A percentile compares a stretch with the other conserved stretches of the same genome.
Evolutionary conservation across 495 filamentous ascomycete genomes (phyloP).

Genomic region (Letharia lupina): DNA sequence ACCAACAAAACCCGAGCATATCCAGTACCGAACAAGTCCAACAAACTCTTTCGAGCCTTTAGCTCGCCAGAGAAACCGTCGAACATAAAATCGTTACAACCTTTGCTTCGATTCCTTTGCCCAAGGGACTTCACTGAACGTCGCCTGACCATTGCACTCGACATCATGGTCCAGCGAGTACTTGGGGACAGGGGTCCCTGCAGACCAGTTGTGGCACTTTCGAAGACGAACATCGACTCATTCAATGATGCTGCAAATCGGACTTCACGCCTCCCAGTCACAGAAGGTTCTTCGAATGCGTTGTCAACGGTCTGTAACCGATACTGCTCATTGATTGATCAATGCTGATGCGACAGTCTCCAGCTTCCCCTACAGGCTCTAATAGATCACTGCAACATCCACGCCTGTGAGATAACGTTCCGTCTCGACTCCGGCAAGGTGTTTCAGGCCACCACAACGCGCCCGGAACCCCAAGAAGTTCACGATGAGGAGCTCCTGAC

Average conservation of each 20-base stretch:
- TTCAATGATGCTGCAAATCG: background rate
- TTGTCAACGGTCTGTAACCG: background rate
- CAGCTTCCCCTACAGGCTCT: background rate
- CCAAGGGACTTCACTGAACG: background rate
- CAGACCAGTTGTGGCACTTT: background rate
- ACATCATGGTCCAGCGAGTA: background rate
- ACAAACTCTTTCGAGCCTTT: background rate
- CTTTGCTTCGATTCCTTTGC: background rate
- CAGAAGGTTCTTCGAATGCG: background rate
- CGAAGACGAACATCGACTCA: background rate
- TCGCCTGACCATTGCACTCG: background rate
- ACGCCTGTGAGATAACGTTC: background rate
- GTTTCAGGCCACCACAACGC: background rate
- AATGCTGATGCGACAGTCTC: background rate
- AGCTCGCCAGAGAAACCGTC: background rate
- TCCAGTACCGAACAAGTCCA: constrained; percentile 7
- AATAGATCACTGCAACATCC: no score
- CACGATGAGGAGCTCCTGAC: background rate
- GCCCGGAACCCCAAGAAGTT: background rate
- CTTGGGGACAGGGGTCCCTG: background rate
- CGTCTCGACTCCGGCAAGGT: background rate
- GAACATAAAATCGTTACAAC: background rate
- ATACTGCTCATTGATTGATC: background rate
- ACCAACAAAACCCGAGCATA: constrained; percentile 1
- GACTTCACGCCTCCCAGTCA: background rate